Percentiles rank a stretch among this genome's conserved stretches.
Conservation (phyloP, 2,329 filamentous ascomycete species). For the Scedosporium boydii region DNA sequence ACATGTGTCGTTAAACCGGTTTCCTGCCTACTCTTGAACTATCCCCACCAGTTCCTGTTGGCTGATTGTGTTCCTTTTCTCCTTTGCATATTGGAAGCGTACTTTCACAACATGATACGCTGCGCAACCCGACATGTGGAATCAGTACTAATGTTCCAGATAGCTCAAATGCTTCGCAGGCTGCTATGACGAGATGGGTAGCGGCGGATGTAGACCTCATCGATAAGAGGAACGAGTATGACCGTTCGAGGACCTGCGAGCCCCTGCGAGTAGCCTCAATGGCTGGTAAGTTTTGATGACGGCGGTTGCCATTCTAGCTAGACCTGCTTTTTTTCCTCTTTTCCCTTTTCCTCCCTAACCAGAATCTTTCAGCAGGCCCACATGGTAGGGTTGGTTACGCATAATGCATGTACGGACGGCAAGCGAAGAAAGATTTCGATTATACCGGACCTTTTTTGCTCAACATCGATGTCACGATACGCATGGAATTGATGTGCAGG, state of each 20-base stretch:
- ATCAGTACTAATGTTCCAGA: neutral
- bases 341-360: neutral
- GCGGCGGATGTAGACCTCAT: neutral
- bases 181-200: no score
- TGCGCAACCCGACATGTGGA: neutral
- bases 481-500: neutral
- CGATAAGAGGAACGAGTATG: neutral
- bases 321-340: neutral
- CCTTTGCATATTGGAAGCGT: neutral
- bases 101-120: no score
- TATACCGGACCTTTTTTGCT: neutral
- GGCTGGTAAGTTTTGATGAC: neutral
- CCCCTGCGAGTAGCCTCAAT: neutral
- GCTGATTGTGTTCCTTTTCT: neutral
- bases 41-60: neutral
- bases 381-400: neutral
- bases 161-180: neutral
- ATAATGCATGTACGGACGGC: neutral
- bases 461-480: neutral
- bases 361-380: neutral
- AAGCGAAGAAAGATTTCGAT: neutral
- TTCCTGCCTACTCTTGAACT: no score
- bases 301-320: neutral
- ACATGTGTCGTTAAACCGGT: no score
- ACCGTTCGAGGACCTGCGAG: neutral